Conservation (phyloP, 228 moss, liverwort and hornwort genomes). For the Sphagnum fallax region DNA sequence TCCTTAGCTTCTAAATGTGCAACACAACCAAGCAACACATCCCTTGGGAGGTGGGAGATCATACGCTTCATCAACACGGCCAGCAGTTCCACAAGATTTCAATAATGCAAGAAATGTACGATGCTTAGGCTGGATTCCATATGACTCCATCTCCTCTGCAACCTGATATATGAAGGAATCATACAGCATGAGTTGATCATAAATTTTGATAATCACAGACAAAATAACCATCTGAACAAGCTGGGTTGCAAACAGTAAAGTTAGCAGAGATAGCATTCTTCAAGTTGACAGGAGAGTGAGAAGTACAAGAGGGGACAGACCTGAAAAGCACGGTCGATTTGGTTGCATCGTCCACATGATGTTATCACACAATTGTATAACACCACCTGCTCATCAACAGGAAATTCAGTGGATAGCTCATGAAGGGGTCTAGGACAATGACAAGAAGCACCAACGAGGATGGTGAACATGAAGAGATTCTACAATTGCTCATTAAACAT, state of each 20-base stretch:
- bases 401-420: not conserved
- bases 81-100: slow-evolving; percentile 66
- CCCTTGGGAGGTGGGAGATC: slow-evolving; percentile 7
- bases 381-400: slow-evolving; percentile 22
- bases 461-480: too few relatives aligned
- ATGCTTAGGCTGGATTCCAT: slow-evolving; percentile 64
- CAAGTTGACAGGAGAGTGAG: not conserved
- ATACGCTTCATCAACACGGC: slow-evolving; percentile 77
- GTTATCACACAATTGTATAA: slow-evolving; percentile 62
- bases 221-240: not conserved
- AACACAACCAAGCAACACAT: slow-evolving; percentile 4
- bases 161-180: slow-evolving; percentile 22
- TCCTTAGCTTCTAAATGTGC: too few relatives aligned
- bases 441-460: not conserved
- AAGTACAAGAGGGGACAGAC: slow-evolving; percentile 14
- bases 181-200: too few relatives aligned
- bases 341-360: slow-evolving; percentile 55
- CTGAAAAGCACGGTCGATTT: slow-evolving; percentile 69
- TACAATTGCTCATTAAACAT: not conserved
- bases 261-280: not conserved
- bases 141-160: slow-evolving; percentile 72
- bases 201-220: not conserved
- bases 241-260: not conserved
- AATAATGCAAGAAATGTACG: slow-evolving; percentile 74
- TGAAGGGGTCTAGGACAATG: not conserved